Base-by-base conservation (phyloP, 306 rosid genomes). In the Prunus mongolica region DNA sequence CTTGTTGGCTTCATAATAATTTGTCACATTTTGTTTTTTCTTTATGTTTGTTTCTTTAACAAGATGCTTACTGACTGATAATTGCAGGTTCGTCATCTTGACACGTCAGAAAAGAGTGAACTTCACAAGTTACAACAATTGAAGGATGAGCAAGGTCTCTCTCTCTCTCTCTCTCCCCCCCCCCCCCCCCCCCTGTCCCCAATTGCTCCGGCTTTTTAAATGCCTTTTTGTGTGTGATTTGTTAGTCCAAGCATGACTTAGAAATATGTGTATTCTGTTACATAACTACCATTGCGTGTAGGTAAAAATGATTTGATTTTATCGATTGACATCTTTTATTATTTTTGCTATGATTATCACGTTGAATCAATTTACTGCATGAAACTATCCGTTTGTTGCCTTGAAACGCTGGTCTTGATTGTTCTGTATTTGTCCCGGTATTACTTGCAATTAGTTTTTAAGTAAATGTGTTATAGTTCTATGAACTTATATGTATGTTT, bases 91-190 rank as follows among this genome's bases (percentile, higher is more conserved):
- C 94, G 98, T 46, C 97, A 96, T 91, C 94, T 96, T 64, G 99
- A 96, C 89, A 96, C 98, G 55, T 96, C 99, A 49, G 99, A 96
- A 81, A 96, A 93, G 82, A 96, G 99, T 85, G 99, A 96, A 80
- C 99, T 96, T 61, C 86, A 96, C 83, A 96, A 92, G 87, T 80
- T 96, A 73, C 99, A 96, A 74, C 97, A 87, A 81, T 84, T 96
- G 87, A 96, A 96, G 86, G 99, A 96, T 81, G 99, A 96, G 78
- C 99, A 96, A 91, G 99, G 99, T 93, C 20, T 61, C 70, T 32
- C 30, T 58, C 60, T 67, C 62, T 62, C 69, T 51, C 46, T 11
- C 25, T 18, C n/a, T n/a, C n/a, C n/a, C n/a, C n/a, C n/a, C n/a
- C n/a, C n/a, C n/a, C n/a, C n/a, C n/a, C n/a, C 24, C 24, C 67